Percentiles rank a stretch among this genome's conserved stretches.
Evolutionary conservation across 1,284 basidiomycete species (phyloP).

Genomic region (Cryptococcus maquisensis): DNA sequence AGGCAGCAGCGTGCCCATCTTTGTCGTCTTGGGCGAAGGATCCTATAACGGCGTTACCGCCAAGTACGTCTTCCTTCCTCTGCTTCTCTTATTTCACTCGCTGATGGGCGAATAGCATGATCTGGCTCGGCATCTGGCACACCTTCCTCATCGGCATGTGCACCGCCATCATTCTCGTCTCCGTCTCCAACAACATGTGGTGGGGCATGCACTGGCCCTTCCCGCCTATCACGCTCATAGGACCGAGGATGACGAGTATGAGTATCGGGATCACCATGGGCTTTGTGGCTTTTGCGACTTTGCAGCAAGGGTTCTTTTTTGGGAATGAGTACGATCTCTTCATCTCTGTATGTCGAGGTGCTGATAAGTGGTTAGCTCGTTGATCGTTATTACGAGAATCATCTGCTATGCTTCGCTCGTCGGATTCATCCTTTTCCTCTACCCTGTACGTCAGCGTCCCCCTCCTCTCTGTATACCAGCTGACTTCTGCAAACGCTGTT

Average conservation of each 20-base stretch:
- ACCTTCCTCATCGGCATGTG: slow-evolving; percentile 27
- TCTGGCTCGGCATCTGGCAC: slow-evolving; percentile 27
- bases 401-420: slow-evolving; percentile 15
- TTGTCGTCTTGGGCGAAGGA: slow-evolving; percentile 7
- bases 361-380: neutral
- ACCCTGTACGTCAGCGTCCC: slow-evolving; percentile 10
- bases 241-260: slow-evolving; percentile 27
- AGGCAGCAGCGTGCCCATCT: slow-evolving; percentile 21
- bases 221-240: slow-evolving; percentile 30
- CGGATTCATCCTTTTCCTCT: slow-evolving; percentile 6
- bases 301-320: slow-evolving; percentile 28
- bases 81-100: neutral
- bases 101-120: slow-evolving; percentile 10
- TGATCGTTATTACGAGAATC: slow-evolving; percentile 7
- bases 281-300: slow-evolving; percentile 25
- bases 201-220: slow-evolving; percentile 31
- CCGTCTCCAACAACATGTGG: slow-evolving; percentile 28
- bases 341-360: neutral
- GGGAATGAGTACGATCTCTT: slow-evolving; percentile 9
- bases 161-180: slow-evolving; percentile 23
- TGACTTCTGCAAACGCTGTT: neutral
- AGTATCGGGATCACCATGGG: slow-evolving; percentile 30
- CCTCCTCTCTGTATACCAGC: too few relatives aligned
- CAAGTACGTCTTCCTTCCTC: slow-evolving; percentile 4
- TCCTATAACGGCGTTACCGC: slow-evolving; percentile 6